Evolutionary conservation across 768 basidiomycete genomes (phyloP), one percentile per base, ranked within the genome.

Genomic region (Mycena vitilis): DNA sequence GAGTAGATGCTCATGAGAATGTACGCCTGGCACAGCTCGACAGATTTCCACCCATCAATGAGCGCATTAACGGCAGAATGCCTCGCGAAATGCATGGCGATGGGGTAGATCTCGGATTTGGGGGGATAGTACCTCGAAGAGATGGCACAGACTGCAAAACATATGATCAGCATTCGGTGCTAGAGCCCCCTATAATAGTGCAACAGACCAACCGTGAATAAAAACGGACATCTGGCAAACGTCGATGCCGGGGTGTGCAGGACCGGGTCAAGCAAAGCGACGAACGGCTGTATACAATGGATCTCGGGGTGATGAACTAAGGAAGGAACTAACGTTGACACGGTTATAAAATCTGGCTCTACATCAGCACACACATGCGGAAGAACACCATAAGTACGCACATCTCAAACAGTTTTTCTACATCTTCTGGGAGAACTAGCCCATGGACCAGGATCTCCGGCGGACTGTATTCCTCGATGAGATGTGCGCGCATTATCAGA

Each of bases 11-110:
- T 91, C 91, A 95, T 91, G 59, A 98, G 83, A 54, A 98, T 89
- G 73, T 96, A 98, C 5, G 95, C 95, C 76, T 98, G 95, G 60
- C 92, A 91, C 1, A 96, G 83, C 78, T 98, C 95, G 54, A 96
- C 91, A 15, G 92, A 93, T 79, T 90, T 90, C 91, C 89, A 91
- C 55, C 91, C 92, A 71, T 93, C 90, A 57, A 92, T 92, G 51
- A 95, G 83, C 4, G 91, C 91, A 65, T 89, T 92, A 1, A 92
- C 92, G 2, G 93, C 93, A 0, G 92, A 89, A 70, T 91, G 90
- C 73, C 91, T 93, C 2, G 93, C 93, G 68, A 94, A 95, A 75
- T 94, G 93, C 93, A 95, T 95, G 13, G 93, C 93, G 65, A 94
- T 90, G 0, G 91, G 90, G 71, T 95, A 94, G 45, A 96, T 90